Evolutionary conservation across 805 yeast genomes (phyloP).

Genomic region (Kluyveromyces starmeri): DNA sequence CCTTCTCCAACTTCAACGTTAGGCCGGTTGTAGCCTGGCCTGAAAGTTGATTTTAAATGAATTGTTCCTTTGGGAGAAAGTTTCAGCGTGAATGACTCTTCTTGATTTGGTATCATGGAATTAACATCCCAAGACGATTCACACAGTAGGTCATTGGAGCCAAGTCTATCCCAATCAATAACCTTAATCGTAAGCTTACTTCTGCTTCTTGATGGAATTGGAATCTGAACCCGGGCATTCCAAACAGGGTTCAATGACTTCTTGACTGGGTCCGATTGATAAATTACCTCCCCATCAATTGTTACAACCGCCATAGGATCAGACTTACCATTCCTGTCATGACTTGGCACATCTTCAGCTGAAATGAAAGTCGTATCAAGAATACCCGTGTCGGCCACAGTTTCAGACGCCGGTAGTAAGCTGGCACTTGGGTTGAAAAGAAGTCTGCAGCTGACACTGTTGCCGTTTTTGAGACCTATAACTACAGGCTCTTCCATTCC

Average conservation of each 20-base stretch:
- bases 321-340: slow-evolving; percentile 67
- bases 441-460: slow-evolving; percentile 39
- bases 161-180: slow-evolving; percentile 75
- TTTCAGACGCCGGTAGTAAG: slow-evolving; percentile 47
- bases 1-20: slow-evolving; percentile 36
- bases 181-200: slow-evolving; percentile 40
- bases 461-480: slow-evolving; percentile 35
- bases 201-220: slow-evolving; percentile 56
- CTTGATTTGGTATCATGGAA: slow-evolving; percentile 36
- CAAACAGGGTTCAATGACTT: slow-evolving; percentile 66
- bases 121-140: slow-evolving; percentile 41
- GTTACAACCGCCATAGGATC: slow-evolving; percentile 57
- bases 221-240: slow-evolving; percentile 57
- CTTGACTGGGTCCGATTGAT: slow-evolving; percentile 53
- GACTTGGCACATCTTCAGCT: slow-evolving; percentile 46
- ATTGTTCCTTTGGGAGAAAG: slow-evolving; percentile 60
- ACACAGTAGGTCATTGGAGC: slow-evolving; percentile 56
- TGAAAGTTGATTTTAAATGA: slow-evolving; percentile 44
- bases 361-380: slow-evolving; percentile 47
- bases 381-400: slow-evolving; percentile 60
- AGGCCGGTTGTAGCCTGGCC: slow-evolving; percentile 64
- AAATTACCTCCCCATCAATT: slow-evolving; percentile 45
- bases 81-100: slow-evolving; percentile 39
- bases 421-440: slow-evolving; percentile 54
- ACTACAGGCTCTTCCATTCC: slow-evolving; percentile 39